Evolutionary conservation across 2,329 filamentous ascomycete species (phyloP).

Genomic region (Chrysoporthe cubensis): DNA sequence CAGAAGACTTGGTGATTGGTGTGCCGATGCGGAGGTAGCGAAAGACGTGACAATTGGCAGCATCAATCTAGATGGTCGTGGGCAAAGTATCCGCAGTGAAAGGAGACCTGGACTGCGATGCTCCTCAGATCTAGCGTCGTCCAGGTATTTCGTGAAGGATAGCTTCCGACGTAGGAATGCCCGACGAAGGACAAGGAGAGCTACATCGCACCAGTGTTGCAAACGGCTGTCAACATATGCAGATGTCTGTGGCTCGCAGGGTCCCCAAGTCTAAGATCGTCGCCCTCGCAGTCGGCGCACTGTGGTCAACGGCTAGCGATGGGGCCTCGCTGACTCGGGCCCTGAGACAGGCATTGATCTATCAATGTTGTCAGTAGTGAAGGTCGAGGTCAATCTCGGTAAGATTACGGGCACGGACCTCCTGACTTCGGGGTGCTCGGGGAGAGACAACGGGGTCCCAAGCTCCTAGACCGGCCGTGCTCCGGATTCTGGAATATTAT

Average conservation of each 20-base stretch:
- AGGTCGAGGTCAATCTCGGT: background rate
- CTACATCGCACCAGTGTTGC: background rate
- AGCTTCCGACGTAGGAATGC: background rate
- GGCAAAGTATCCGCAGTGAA: background rate
- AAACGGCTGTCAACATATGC: no score
- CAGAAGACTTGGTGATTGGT: background rate
- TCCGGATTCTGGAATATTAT: slow-evolving; percentile 7
- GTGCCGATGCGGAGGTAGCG: background rate
- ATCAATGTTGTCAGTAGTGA: background rate
- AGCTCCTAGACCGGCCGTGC: background rate
- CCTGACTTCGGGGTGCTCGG: background rate
- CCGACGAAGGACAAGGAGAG: background rate
- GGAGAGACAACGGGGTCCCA: slow-evolving; percentile 3
- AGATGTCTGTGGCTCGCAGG: no score
- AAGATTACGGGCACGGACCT: slow-evolving; percentile 7
- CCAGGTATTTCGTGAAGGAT: background rate
- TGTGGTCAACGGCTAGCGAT: background rate
- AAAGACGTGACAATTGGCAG: background rate
- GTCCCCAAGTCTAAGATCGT: background rate
- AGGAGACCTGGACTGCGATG: no score
- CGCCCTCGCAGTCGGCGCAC: background rate
- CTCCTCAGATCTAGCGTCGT: no score
- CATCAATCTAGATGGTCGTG: background rate
- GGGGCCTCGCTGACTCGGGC: slow-evolving; percentile 4
- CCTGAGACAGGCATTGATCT: background rate